phyloP scores from a whole-genome alignment of 495 filamentous ascomycete species.

The Trypethelium eluteriae region DNA sequence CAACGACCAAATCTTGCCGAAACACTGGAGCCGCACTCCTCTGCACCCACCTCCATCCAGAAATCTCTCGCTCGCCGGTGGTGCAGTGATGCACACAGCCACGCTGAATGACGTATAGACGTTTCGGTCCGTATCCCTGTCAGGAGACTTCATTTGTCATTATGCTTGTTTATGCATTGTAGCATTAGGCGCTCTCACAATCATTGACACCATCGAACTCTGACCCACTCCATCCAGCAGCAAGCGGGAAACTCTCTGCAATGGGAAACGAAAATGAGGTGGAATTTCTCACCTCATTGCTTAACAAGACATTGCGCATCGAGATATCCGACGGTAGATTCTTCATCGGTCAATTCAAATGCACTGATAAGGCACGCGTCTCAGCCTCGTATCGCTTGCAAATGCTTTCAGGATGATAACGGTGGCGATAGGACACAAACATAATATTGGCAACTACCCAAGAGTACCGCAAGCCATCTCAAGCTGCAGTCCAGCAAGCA shows the following conservation, averaged over 20 bases:
- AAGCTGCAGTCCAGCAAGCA: constrained; percentile 30
- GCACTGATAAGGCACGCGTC: constrained; percentile 73
- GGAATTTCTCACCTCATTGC: constrained; percentile 33
- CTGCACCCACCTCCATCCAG: too few species aligned
- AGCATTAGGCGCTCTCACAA: background rate
- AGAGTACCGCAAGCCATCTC: constrained; percentile 73
- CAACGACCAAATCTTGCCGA: background rate
- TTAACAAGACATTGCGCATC: constrained; percentile 66
- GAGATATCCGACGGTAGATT: constrained; percentile 77
- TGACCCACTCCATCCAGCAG: background rate
- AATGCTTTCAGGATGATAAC: background rate
- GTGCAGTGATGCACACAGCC: background rate
- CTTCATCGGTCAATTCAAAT: constrained; percentile 86
- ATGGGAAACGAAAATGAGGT: constrained; percentile 12
- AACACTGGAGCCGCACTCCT: background rate
- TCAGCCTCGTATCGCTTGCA: constrained; percentile 18
- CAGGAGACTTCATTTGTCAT: background rate
- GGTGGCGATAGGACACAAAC: constrained; percentile 58
- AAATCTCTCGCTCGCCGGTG: background rate
- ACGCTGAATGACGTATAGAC: background rate
- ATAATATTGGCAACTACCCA: constrained; percentile 75
- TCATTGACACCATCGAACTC: background rate
- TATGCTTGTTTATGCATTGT: background rate
- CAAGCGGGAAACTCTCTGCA: background rate
- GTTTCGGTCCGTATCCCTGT: background rate